Conservation (phyloP, 352 stramenopile genomes). For the Pseudoperonospora humuli region DNA sequence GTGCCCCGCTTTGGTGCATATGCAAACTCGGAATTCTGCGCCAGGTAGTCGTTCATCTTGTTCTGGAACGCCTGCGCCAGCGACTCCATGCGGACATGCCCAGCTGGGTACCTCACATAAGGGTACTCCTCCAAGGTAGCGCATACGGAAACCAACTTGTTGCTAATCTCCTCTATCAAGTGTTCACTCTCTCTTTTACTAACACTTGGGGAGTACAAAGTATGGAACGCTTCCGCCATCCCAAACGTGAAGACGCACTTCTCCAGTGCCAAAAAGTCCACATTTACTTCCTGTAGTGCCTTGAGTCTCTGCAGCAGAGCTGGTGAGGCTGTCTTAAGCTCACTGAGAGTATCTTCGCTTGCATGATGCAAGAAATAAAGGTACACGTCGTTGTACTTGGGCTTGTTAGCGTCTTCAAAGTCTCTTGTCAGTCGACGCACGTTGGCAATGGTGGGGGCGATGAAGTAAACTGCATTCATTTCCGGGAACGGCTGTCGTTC, state of each 20-base stretch:
- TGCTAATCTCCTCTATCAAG: constrained; percentile 60
- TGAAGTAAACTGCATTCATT: constrained; percentile 95
- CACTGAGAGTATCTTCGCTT: constrained; percentile 60
- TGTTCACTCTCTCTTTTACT: constrained; percentile 33
- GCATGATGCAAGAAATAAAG: constrained; percentile 91
- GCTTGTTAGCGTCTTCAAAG: constrained; percentile 64
- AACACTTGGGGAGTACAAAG: constrained; percentile 64
- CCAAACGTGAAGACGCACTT: constrained; percentile 92
- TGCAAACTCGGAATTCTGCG: constrained; percentile 85
- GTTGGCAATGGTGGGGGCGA: constrained; percentile 82
- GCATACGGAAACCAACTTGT: constrained; percentile 94
- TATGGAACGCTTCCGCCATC: constrained; percentile 72
- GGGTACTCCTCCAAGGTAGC: constrained; percentile 96
- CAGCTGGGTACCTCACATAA: constrained; percentile 89
- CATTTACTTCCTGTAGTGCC: constrained; percentile 92
- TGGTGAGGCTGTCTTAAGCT: constrained; percentile 75
- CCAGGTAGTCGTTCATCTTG: constrained; percentile 95
- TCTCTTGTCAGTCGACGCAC: constrained; percentile 81
- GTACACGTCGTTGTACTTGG: constrained; percentile 91
- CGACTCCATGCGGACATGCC: constrained; percentile 72
- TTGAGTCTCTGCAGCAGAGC: constrained; percentile 76
- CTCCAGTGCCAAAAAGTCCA: constrained; percentile 94
- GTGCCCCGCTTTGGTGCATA: constrained; percentile 87
- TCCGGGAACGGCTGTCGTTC: constrained; percentile 93
- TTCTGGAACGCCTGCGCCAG: constrained; percentile 90